Evolutionary conservation across 331 rosid genomes (phyloP).

Genomic region (Acacia pycnantha): DNA sequence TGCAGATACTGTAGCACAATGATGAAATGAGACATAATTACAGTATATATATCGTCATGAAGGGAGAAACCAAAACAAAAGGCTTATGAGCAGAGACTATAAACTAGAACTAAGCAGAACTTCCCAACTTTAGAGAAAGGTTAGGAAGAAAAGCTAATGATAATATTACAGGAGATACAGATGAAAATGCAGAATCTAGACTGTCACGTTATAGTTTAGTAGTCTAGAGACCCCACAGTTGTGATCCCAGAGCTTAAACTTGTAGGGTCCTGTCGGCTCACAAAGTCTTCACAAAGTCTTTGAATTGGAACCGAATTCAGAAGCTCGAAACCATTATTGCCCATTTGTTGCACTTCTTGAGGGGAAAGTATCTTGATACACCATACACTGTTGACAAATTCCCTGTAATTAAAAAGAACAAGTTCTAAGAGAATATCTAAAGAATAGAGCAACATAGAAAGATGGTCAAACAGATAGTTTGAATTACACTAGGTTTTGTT

Average conservation of each 20-base stretch:
- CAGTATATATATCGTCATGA: conserved; percentile 57
- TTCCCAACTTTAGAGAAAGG: conserved; percentile 40
- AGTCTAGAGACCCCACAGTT: conserved; percentile 78
- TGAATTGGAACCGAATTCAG: conserved; percentile 68
- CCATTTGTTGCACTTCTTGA: conserved; percentile 89
- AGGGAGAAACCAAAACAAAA: conserved; percentile 24
- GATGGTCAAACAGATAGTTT: background rate
- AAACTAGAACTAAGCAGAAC: conserved; percentile 50
- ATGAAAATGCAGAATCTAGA: conserved; percentile 39
- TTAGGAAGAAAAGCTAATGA: conserved; percentile 41
- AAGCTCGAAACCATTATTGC: conserved; percentile 71
- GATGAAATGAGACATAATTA: conserved; percentile 42
- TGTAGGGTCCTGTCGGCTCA: conserved; percentile 71
- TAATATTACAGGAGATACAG: conserved; percentile 48
- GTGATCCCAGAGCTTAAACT: conserved; percentile 67
- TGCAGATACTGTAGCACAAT: conserved; percentile 33
- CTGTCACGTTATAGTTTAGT: conserved; percentile 47
- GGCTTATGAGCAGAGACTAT: conserved; percentile 38
- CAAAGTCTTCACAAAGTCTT: conserved; percentile 74
- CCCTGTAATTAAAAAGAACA: conserved; percentile 56
- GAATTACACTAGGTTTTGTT: no score
- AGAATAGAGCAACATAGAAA: background rate
- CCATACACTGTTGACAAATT: conserved; percentile 91
- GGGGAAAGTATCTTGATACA: conserved; percentile 94
- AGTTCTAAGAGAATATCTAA: background rate